Evolutionary conservation across 2,329 filamentous ascomycete species (phyloP).

Genomic region (Paracoccidioides lutzii): DNA sequence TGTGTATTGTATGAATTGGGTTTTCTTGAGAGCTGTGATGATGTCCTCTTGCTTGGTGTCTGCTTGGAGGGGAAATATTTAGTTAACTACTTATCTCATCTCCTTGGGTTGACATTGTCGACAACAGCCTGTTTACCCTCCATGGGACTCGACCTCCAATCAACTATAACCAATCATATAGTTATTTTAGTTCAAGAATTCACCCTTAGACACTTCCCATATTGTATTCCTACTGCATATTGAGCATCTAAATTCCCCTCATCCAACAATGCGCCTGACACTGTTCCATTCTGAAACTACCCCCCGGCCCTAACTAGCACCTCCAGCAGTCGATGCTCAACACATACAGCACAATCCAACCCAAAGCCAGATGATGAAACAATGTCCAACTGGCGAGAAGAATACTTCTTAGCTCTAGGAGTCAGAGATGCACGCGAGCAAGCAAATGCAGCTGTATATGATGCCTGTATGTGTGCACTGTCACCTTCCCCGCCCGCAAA

Average conservation of each 20-base stretch:
- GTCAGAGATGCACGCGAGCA: slow-evolving; percentile 58
- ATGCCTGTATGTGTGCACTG: slow-evolving; percentile 50
- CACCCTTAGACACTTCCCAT: not conserved
- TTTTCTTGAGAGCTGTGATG: too few species aligned
- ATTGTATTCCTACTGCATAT: not conserved
- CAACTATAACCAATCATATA: too few species aligned
- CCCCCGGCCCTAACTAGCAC: too few species aligned
- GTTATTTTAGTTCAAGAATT: not conserved
- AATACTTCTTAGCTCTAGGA: slow-evolving; percentile 64
- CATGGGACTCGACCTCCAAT: too few species aligned
- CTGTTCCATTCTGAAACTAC: slow-evolving; percentile 4
- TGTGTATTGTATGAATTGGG: too few species aligned
- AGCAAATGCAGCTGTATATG: slow-evolving; percentile 54
- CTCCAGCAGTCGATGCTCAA: too few species aligned
- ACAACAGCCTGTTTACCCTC: too few species aligned
- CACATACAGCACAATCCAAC: not conserved
- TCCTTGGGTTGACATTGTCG: too few species aligned
- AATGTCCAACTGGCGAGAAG: slow-evolving; percentile 64
- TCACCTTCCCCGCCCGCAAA: not conserved
- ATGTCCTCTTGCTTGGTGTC: too few species aligned
- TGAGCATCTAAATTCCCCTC: not conserved
- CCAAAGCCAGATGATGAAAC: not conserved
- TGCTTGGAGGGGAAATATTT: too few species aligned
- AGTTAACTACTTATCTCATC: too few species aligned
- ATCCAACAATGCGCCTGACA: not conserved